A percentile compares a stretch with the other conserved stretches of the same genome.
Conservation (phyloP, 2,329 filamentous ascomycete species). For the Alternaria longipes region DNA sequence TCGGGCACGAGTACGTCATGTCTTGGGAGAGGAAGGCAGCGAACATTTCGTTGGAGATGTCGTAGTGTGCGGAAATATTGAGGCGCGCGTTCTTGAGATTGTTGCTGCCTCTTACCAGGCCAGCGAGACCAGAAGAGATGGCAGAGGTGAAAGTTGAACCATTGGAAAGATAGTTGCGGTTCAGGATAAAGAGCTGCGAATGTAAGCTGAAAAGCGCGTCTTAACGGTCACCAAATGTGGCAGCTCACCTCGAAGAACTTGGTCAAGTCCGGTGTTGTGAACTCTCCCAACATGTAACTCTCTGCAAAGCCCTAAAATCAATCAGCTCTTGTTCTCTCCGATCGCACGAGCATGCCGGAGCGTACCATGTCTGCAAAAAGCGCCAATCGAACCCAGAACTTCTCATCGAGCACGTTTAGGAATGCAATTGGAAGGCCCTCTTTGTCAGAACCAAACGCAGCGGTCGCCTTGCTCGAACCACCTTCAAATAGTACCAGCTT, state of each 20-base stretch:
- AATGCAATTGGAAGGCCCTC: conserved; percentile 60
- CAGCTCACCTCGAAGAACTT: conserved; percentile 69
- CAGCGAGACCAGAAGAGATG: conserved; percentile 66
- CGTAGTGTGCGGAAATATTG: conserved; percentile 77
- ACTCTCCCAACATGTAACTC: conserved; percentile 76
- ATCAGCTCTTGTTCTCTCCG: background rate
- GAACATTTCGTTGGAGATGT: conserved; percentile 80
- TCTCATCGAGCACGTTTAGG: conserved; percentile 69
- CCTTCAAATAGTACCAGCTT: conserved; percentile 57
- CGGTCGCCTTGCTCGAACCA: conserved; percentile 53
- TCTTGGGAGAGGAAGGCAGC: conserved; percentile 76
- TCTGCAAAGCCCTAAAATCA: conserved; percentile 69
- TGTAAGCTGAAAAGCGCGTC: conserved; percentile 25
- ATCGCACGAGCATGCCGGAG: background rate
- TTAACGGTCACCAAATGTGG: background rate
- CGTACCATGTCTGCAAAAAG: conserved; percentile 75
- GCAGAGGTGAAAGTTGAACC: conserved; percentile 70
- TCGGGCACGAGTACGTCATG: conserved; percentile 79
- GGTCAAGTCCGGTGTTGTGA: conserved; percentile 72
- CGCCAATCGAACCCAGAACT: conserved; percentile 75
- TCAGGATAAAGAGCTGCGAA: conserved; percentile 72
- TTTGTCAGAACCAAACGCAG: conserved; percentile 54
- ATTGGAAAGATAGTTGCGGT: conserved; percentile 70
- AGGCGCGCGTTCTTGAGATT: conserved; percentile 62
- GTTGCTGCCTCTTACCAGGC: conserved; percentile 59